A percentile compares a stretch with the other conserved stretches of the same genome.
phyloP scores from a whole-genome alignment of 2,329 filamentous ascomycete species.

The Podosphaera xanthii region DNA sequence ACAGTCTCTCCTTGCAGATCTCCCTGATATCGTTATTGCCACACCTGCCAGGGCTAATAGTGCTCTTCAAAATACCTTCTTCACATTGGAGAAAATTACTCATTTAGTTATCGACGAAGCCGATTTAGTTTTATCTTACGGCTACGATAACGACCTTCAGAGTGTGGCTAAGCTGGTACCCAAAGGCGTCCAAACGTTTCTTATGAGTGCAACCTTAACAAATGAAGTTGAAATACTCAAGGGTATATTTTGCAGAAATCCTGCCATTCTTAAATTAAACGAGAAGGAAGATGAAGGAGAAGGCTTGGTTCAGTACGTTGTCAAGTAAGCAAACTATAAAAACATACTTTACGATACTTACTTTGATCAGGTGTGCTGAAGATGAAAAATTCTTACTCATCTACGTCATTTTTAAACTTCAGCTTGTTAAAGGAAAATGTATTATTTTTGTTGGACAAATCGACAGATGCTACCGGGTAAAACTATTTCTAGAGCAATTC shows the following conservation, averaged over 20 bases:
- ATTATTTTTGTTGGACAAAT: slow-evolving; percentile 70
- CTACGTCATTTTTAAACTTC: slow-evolving; percentile 88
- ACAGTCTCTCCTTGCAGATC: slow-evolving; percentile 61
- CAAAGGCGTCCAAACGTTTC: slow-evolving; percentile 66
- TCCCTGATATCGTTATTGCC: slow-evolving; percentile 72
- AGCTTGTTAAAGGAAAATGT: slow-evolving; percentile 80
- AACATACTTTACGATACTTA: slow-evolving; percentile 4
- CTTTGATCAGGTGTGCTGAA: slow-evolving; percentile 46
- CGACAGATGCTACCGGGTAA: slow-evolving; percentile 74
- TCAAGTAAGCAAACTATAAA: slow-evolving; percentile 32
- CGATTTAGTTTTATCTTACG: slow-evolving; percentile 80
- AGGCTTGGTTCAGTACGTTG: slow-evolving; percentile 65
- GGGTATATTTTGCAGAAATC: slow-evolving; percentile 62
- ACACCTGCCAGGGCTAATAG: slow-evolving; percentile 69
- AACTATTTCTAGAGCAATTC: slow-evolving; percentile 92
- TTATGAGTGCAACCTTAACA: slow-evolving; percentile 85
- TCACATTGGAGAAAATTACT: slow-evolving; percentile 48
- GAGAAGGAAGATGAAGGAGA: slow-evolving; percentile 58
- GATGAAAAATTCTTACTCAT: slow-evolving; percentile 89
- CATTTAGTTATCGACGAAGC: slow-evolving; percentile 79
- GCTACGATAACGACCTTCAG: slow-evolving; percentile 75
- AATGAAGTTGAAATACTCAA: slow-evolving; percentile 72
- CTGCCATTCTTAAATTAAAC: slow-evolving; percentile 59
- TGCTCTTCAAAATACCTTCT: slow-evolving; percentile 48
- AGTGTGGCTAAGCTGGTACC: slow-evolving; percentile 57